These are phyloP conservation scores for Vachellia pachyceras DNA, from an alignment of 306 rosid genomes.

Conservation along the genomic window DNA sequence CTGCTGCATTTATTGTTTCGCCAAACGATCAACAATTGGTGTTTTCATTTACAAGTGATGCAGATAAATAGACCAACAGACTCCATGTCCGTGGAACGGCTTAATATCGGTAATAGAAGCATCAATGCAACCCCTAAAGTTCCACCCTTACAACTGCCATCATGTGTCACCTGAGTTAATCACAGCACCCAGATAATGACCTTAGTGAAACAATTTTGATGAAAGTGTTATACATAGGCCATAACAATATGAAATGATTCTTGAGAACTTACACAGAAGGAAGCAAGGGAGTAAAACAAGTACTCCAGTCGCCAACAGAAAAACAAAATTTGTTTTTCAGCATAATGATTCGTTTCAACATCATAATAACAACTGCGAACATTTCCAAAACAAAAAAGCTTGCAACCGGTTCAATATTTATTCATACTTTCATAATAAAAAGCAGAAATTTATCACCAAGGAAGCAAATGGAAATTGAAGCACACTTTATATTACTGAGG, in stretches of 20 bases:
- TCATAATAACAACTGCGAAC: not conserved
- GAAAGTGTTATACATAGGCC: not conserved
- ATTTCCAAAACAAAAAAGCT: not conserved
- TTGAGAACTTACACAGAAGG: not conserved
- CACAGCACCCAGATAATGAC: not conserved
- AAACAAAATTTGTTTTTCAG: not conserved
- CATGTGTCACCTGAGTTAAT: conserved; percentile 50
- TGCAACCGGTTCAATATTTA: not conserved
- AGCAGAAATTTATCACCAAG: not conserved
- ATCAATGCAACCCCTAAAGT: conserved; percentile 61
- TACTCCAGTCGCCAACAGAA: not conserved
- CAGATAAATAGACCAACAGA: conserved; percentile 54
- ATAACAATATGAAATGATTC: not conserved
- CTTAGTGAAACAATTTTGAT: not conserved
- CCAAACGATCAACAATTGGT: not conserved
- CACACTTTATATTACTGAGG: not conserved
- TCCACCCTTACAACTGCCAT: conserved; percentile 64
- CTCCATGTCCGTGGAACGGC: conserved; percentile 57
- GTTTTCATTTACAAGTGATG: no score
- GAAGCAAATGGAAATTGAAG: not conserved
- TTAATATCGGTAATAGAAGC: conserved; percentile 64
- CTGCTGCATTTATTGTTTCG: not conserved
- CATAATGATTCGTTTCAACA: not conserved
- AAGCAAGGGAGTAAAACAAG: not conserved
- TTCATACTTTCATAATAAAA: not conserved